These are phyloP conservation scores for Fusarium nodosum DNA, from an alignment of 2,329 filamentous ascomycete species.

Conservation along the genomic window DNA sequence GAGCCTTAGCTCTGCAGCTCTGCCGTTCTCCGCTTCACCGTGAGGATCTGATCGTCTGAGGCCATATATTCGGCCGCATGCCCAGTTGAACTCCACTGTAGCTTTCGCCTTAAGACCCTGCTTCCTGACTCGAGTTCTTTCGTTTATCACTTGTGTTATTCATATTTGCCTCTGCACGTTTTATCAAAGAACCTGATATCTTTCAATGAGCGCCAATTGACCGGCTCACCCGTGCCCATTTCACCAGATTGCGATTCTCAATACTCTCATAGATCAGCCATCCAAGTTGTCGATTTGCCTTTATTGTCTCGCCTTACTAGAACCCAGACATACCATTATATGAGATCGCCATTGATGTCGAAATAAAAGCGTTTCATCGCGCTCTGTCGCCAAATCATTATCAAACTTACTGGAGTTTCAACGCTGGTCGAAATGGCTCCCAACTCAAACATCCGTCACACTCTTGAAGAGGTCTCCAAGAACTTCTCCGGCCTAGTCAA, in stretches of 20 bases:
- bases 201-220: slow-evolving; percentile 33
- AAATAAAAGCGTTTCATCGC: slow-evolving; percentile 44
- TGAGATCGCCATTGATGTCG: slow-evolving; percentile 46
- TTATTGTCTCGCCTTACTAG: slow-evolving; percentile 7
- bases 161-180: slow-evolving; percentile 18
- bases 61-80: slow-evolving; percentile 48
- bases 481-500: slow-evolving; percentile 60
- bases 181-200: slow-evolving; percentile 48
- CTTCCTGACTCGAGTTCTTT: slow-evolving; percentile 40
- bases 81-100: slow-evolving; percentile 45
- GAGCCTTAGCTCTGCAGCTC: slow-evolving; percentile 39
- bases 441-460: slow-evolving; percentile 52
- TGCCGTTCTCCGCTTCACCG: slow-evolving; percentile 33
- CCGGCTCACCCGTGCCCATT: slow-evolving; percentile 11
- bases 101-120: slow-evolving; percentile 46
- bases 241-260: slow-evolving; percentile 9
- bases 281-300: slow-evolving; percentile 16
- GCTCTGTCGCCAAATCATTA: slow-evolving; percentile 46
- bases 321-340: slow-evolving; percentile 19
- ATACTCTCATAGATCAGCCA: slow-evolving; percentile 18
- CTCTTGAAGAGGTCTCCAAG: slow-evolving; percentile 53
- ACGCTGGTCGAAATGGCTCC: slow-evolving; percentile 60
- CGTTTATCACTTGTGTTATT: slow-evolving; percentile 33
- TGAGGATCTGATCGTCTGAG: slow-evolving; percentile 45
- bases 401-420: slow-evolving; percentile 39